Percentiles rank a stretch among this genome's conserved stretches.
Conservation (phyloP, 2,329 filamentous ascomycete genomes). For the Colletotrichum salicis region DNA sequence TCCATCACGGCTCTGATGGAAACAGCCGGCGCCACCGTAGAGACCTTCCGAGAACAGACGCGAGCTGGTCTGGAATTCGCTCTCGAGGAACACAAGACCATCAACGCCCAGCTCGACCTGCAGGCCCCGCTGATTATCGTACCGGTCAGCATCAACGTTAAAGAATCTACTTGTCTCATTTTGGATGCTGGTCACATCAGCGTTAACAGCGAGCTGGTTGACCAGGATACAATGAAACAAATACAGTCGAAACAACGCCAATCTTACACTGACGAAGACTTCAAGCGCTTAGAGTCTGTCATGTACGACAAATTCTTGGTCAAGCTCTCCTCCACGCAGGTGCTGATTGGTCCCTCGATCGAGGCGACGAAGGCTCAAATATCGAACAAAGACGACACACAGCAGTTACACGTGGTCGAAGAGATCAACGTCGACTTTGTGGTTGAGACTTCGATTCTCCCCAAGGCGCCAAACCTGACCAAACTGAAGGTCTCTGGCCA, state of each 20-base stretch:
- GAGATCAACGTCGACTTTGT: constrained; percentile 97
- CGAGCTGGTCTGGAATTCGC: constrained; percentile 96
- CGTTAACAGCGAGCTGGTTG: constrained; percentile 92
- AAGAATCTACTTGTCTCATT: constrained; percentile 87
- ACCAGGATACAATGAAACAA: constrained; percentile 88
- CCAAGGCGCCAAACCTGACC: constrained; percentile 91
- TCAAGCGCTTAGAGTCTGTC: constrained; percentile 84
- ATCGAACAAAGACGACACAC: constrained; percentile 71
- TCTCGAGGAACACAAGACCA: constrained; percentile 95
- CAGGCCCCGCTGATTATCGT: constrained; percentile 97
- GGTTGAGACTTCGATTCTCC: constrained; percentile 96
- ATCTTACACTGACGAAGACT: constrained; percentile 88
- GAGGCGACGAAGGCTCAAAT: constrained; percentile 89
- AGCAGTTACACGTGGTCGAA: constrained; percentile 89
- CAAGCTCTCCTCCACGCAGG: constrained; percentile 92
- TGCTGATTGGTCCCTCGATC: constrained; percentile 93
- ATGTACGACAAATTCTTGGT: constrained; percentile 99
- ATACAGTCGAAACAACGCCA: constrained; percentile 91
- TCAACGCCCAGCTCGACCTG: constrained; percentile 94
- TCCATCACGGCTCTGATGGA: constrained; percentile 97
- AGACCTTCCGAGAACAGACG: constrained; percentile 94
- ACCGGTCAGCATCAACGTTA: constrained; percentile 87
- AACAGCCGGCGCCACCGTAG: constrained; percentile 92
- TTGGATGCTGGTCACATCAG: constrained; percentile 96
- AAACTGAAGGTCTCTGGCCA: constrained; percentile 92